Evolutionary conservation across 192 early-diverging fungal species (phyloP).

Genomic region (Rhizophagus sp.): DNA sequence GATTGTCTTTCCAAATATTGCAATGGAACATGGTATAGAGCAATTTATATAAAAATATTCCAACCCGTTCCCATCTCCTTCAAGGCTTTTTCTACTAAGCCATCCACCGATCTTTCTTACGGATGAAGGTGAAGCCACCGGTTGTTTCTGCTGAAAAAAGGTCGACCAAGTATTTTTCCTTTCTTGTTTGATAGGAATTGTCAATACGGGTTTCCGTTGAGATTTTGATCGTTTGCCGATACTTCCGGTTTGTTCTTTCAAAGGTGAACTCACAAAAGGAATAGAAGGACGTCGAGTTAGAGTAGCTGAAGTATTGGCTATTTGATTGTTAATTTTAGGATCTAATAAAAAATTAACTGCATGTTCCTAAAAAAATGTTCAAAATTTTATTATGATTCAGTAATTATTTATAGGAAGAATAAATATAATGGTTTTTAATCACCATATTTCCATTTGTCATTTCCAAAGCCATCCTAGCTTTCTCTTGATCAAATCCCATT

Average conservation of each 20-base stretch:
- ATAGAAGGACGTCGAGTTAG: constrained; percentile 34
- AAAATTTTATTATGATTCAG: not conserved
- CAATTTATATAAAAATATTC: constrained; percentile 11
- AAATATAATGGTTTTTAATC: not conserved
- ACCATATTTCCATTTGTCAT: constrained; percentile 60
- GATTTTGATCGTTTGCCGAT: constrained; percentile 26
- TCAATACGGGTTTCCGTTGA: not conserved
- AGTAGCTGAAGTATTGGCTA: constrained; percentile 17
- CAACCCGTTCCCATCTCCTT: constrained; percentile 53
- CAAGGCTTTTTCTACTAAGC: constrained; percentile 67
- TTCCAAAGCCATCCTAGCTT: constrained; percentile 60
- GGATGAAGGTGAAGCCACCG: constrained; percentile 44
- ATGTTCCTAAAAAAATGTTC: constrained; percentile 46
- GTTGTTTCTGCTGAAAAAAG: constrained; percentile 56
- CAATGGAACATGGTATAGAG: not conserved
- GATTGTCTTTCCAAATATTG: not conserved
- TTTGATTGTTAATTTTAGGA: constrained; percentile 51
- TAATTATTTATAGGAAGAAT: not conserved
- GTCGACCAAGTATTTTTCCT: constrained; percentile 48
- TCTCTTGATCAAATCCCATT: constrained; percentile 67
- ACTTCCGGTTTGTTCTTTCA: constrained; percentile 1
- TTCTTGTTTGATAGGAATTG: constrained; percentile 19
- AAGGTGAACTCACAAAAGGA: constrained; percentile 5
- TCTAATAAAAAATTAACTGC: constrained; percentile 64
- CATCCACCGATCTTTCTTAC: constrained; percentile 54